phyloP scores from a whole-genome alignment of 148 eudicot species.

The Cornus suecica region DNA sequence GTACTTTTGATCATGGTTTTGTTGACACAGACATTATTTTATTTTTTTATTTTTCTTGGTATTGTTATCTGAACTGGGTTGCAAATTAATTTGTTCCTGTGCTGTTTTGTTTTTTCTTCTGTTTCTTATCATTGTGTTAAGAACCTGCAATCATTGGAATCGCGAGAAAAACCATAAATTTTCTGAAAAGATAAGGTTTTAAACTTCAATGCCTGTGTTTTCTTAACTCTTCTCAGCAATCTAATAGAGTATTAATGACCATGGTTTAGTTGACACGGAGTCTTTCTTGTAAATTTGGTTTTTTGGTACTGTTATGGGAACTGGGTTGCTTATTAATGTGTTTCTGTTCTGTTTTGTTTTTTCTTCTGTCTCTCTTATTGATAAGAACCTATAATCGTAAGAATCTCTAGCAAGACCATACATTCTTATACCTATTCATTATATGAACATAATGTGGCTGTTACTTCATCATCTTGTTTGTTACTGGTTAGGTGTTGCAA shows the following conservation, averaged over 20 bases:
- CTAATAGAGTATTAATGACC: neutral
- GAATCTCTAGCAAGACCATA: slow-evolving; percentile 1
- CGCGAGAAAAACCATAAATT: slow-evolving; percentile 1
- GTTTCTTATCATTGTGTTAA: slow-evolving; percentile 11
- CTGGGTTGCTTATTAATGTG: neutral
- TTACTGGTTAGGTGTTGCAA: slow-evolving; percentile 20
- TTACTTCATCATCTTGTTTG: slow-evolving; percentile 18
- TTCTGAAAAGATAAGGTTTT: too few species aligned
- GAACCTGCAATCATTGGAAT: slow-evolving; percentile 10
- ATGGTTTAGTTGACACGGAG: neutral
- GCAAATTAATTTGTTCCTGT: neutral
- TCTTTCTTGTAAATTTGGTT: neutral
- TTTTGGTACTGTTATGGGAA: neutral
- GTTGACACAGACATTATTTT: neutral
- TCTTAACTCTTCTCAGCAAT: neutral
- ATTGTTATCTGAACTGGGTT: neutral
- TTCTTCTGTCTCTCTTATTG: slow-evolving; percentile 13
- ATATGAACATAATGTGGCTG: slow-evolving; percentile 14
- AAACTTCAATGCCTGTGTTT: too few species aligned
- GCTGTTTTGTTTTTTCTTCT: slow-evolving; percentile 14
- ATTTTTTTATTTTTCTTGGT: neutral
- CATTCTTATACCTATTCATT: neutral
- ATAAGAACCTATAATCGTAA: slow-evolving; percentile 14
- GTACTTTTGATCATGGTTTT: neutral
- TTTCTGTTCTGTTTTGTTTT: slow-evolving; percentile 1